These are phyloP conservation scores for Calonectria hawksworthii DNA, from an alignment of 2,329 filamentous ascomycete species.

Conservation along the genomic window DNA sequence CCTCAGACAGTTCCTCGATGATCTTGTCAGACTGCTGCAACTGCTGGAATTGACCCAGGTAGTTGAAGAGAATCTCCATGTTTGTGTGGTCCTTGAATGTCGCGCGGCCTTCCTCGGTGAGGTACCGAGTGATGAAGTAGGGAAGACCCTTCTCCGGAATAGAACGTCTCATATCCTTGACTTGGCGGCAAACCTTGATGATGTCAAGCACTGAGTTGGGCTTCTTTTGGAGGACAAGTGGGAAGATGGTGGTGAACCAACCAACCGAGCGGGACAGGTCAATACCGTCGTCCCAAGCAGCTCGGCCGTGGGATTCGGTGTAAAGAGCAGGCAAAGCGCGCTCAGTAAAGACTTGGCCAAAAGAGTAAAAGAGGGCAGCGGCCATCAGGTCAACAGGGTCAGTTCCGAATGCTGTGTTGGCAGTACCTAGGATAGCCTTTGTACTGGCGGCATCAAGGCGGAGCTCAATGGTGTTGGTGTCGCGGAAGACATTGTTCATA, in stretches of 20 bases:
- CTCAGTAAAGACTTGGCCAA: slow-evolving; percentile 43
- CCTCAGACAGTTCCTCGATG: not conserved
- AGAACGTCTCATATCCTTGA: slow-evolving; percentile 38
- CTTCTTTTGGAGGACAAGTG: slow-evolving; percentile 30
- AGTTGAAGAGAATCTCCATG: slow-evolving; percentile 48
- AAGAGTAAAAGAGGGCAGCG: slow-evolving; percentile 43
- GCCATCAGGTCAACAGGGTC: slow-evolving; percentile 49
- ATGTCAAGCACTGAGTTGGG: not conserved
- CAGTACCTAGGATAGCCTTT: not conserved
- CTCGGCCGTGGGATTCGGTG: slow-evolving; percentile 52
- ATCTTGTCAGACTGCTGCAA: slow-evolving; percentile 30
- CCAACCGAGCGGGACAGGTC: slow-evolving; percentile 51
- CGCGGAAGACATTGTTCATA: slow-evolving; percentile 8
- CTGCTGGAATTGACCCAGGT: slow-evolving; percentile 38
- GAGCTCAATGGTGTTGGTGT: slow-evolving; percentile 13
- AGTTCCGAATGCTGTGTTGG: slow-evolving; percentile 43
- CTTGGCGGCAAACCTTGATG: slow-evolving; percentile 22
- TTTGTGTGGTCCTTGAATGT: slow-evolving; percentile 48
- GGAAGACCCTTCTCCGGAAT: slow-evolving; percentile 36
- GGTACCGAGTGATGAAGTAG: slow-evolving; percentile 37
- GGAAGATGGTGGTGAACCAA: slow-evolving; percentile 53
- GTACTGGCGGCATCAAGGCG: slow-evolving; percentile 6
- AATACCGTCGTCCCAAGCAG: slow-evolving; percentile 45
- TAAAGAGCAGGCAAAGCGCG: slow-evolving; percentile 44
- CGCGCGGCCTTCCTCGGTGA: slow-evolving; percentile 33